Percentiles rank a stretch among this genome's conserved stretches.
Conservation (phyloP, 805 yeast species). For the Starmerella apis region DNA sequence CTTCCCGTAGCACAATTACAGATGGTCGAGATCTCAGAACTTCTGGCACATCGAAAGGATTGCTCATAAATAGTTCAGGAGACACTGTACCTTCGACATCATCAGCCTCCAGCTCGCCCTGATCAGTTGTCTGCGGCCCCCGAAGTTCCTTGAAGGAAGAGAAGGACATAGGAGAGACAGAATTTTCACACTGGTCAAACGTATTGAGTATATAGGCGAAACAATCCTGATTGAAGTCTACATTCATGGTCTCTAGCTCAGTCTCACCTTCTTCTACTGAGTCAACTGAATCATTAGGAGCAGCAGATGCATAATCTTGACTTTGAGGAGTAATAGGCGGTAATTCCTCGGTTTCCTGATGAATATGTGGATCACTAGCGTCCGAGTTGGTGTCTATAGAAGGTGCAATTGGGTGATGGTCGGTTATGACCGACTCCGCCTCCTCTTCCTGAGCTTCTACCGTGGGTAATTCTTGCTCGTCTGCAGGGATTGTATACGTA, state of each 20-base stretch:
- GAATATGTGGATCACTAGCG: background rate
- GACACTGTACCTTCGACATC: slow-evolving; percentile 9
- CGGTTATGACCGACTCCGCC: slow-evolving; percentile 13
- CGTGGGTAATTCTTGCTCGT: slow-evolving; percentile 48
- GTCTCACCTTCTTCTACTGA: slow-evolving; percentile 6
- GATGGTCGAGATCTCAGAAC: slow-evolving; percentile 75
- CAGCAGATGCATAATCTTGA: background rate
- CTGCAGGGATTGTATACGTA: slow-evolving; percentile 31
- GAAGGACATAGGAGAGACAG: slow-evolving; percentile 17
- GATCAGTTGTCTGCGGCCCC: slow-evolving; percentile 10
- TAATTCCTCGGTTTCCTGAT: slow-evolving; percentile 11
- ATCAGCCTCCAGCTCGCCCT: slow-evolving; percentile 18
- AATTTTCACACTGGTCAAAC: slow-evolving; percentile 60
- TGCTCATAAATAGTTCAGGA: slow-evolving; percentile 15
- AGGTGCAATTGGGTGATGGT: background rate
- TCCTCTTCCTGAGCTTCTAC: slow-evolving; percentile 6
- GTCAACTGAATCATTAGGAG: slow-evolving; percentile 1
- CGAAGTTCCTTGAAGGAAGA: slow-evolving; percentile 15
- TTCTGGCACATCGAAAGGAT: slow-evolving; percentile 33
- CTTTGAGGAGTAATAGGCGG: slow-evolving; percentile 8
- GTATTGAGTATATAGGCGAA: slow-evolving; percentile 70
- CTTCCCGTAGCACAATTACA: slow-evolving; percentile 84
- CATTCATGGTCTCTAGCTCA: slow-evolving; percentile 31
- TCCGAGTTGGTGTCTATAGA: background rate
- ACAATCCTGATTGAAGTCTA: slow-evolving; percentile 78